Evolutionary conservation across 2,329 filamentous ascomycete species (phyloP).

Genomic region (Penicillium sp.): DNA sequence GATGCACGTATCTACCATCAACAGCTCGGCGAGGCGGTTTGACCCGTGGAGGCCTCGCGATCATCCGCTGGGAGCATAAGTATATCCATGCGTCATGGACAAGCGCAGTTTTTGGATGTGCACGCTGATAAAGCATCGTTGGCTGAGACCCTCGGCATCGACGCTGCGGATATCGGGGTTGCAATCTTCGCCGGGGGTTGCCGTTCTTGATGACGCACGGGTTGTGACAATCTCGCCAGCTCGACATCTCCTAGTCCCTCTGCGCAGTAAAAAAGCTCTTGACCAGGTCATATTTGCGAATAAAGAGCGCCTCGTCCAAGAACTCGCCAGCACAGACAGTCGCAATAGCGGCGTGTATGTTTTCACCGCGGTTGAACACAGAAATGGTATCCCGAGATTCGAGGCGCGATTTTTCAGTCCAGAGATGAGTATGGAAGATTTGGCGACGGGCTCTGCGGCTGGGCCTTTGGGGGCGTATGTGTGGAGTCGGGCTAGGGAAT

Average conservation of each 20-base stretch:
- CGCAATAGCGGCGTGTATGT: not conserved
- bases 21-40: not conserved
- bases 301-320: not conserved
- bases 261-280: not conserved
- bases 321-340: not conserved
- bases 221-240: not conserved
- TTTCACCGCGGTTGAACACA: not conserved
- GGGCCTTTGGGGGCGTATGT: not conserved
- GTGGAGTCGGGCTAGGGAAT: not conserved
- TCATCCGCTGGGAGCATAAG: not conserved
- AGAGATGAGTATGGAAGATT: not conserved
- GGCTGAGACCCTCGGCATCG: not conserved
- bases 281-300: not conserved
- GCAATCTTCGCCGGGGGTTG: not conserved
- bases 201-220: not conserved
- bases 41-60: not conserved
- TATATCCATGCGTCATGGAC: not conserved
- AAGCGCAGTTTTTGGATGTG: not conserved
- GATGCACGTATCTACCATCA: not conserved
- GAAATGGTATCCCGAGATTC: not conserved
- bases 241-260: not conserved
- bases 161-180: not conserved
- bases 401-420: not conserved
- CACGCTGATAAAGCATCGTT: not conserved
- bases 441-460: not conserved